These are phyloP conservation scores for Yarrowia sp. DNA, from an alignment of 805 yeast genomes.

Conservation along the genomic window DNA sequence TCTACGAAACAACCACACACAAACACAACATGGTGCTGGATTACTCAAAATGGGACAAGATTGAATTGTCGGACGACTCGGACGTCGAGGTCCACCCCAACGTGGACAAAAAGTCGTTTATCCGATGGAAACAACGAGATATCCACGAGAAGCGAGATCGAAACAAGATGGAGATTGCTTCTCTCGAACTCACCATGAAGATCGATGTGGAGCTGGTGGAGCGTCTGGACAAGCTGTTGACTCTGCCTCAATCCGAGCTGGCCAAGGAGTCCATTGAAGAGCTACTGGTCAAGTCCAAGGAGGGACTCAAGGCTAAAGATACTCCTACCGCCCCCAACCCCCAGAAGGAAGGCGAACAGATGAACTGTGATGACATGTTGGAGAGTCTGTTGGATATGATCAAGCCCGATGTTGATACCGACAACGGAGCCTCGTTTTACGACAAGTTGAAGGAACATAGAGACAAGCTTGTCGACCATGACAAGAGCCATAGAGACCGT, in stretches of 20 bases:
- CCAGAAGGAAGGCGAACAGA: conserved; percentile 34
- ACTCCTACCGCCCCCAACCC: conserved; percentile 23
- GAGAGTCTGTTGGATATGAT: conserved; percentile 83
- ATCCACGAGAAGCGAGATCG: conserved; percentile 89
- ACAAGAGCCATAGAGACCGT: conserved; percentile 61
- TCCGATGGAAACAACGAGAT: conserved; percentile 95
- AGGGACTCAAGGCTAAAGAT: conserved; percentile 8
- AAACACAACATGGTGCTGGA: conserved; percentile 66
- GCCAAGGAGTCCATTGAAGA: conserved; percentile 18
- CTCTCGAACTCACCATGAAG: conserved; percentile 68
- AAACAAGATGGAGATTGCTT: conserved; percentile 71
- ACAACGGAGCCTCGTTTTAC: conserved; percentile 42
- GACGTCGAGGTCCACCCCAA: conserved; percentile 98
- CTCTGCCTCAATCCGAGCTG: not conserved
- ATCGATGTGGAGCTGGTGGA: conserved; percentile 75
- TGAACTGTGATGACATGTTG: conserved; percentile 84
- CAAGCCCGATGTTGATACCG: conserved; percentile 43
- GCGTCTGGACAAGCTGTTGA: conserved; percentile 60
- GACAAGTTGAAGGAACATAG: conserved; percentile 57
- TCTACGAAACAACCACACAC: not conserved
- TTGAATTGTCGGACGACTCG: conserved; percentile 93
- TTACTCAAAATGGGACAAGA: conserved; percentile 96
- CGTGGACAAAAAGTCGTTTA: conserved; percentile 89
- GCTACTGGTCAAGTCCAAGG: conserved; percentile 2
- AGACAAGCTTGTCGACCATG: conserved; percentile 62